These are phyloP conservation scores for Aureobasidium subglaciale DNA, from an alignment of 2,329 filamentous ascomycete genomes.

Conservation along the genomic window DNA sequence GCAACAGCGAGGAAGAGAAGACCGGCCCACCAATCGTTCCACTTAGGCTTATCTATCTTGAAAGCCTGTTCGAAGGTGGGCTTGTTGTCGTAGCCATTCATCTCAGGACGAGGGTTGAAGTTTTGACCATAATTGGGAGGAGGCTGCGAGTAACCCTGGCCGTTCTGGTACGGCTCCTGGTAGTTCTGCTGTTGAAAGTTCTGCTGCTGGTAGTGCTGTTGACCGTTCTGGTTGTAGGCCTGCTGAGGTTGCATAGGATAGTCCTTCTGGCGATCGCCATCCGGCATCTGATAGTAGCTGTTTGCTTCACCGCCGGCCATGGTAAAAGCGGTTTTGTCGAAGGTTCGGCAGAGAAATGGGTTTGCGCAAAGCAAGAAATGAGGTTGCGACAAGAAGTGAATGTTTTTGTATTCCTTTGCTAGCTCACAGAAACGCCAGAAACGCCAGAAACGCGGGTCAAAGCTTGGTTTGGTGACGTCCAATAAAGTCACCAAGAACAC, in stretches of 20 bases:
- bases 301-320: constrained; percentile 29
- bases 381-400: neutral
- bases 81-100: constrained; percentile 36
- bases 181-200: constrained; percentile 24
- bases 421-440: too few relatives aligned
- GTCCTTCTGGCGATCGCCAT: constrained; percentile 17
- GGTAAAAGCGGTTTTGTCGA: constrained; percentile 9
- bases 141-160: constrained; percentile 21
- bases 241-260: constrained; percentile 16
- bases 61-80: constrained; percentile 71
- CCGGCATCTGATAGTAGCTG: constrained; percentile 32
- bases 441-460: neutral
- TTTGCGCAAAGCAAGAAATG: neutral
- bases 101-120: constrained; percentile 23
- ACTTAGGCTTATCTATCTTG: constrained; percentile 76
- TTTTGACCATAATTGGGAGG: constrained; percentile 36
- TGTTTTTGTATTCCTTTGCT: constrained; percentile 14
- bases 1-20: constrained; percentile 67
- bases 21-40: constrained; percentile 84
- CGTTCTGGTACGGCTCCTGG: constrained; percentile 20
- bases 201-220: constrained; percentile 24
- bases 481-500: neutral
- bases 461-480: constrained; percentile 4
- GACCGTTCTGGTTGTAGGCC: constrained; percentile 15
- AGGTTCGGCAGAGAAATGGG: neutral